Conservation (phyloP, 2,329 filamentous ascomycete species). For the Septoria linicola region DNA sequence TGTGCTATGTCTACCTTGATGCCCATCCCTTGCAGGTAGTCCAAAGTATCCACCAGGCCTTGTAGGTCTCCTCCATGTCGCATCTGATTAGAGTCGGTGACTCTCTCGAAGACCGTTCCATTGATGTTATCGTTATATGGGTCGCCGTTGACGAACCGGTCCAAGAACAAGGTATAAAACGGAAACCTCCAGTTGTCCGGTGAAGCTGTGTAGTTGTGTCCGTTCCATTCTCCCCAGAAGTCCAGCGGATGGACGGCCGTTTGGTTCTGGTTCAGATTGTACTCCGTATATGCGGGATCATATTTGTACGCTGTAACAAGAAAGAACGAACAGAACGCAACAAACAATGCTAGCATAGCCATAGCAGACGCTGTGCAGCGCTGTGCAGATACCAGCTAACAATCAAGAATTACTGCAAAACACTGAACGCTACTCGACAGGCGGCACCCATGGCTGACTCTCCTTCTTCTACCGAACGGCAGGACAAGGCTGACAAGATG, state of each 20-base stretch:
- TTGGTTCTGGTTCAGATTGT: conserved; percentile 61
- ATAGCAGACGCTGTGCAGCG: conserved; percentile 2
- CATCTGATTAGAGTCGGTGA: conserved; percentile 59
- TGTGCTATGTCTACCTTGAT: conserved; percentile 38
- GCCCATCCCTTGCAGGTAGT: conserved; percentile 64
- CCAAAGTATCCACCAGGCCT: conserved; percentile 60
- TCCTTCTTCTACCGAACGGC: conserved; percentile 4
- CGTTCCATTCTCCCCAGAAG: conserved; percentile 56
- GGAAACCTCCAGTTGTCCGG: conserved; percentile 63
- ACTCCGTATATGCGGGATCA: conserved; percentile 50
- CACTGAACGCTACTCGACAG: background rate
- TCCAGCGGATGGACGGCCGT: conserved; percentile 54
- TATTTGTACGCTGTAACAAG: conserved; percentile 36
- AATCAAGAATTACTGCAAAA: background rate
- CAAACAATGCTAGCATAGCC: background rate
- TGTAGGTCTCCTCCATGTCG: conserved; percentile 60
- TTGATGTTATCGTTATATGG: conserved; percentile 63
- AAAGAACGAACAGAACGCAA: conserved; percentile 6
- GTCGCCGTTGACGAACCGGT: conserved; percentile 64
- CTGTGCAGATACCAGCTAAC: background rate
- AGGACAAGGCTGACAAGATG: conserved; percentile 1
- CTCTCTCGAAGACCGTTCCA: conserved; percentile 61
- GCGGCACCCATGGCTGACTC: background rate
- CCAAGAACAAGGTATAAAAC: conserved; percentile 63
- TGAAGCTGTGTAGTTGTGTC: conserved; percentile 54